Percentiles rank a stretch among this genome's conserved stretches.
These are phyloP conservation scores for Neurospora sp. DNA, from an alignment of 495 filamentous ascomycete species.

Conservation along the genomic window DNA sequence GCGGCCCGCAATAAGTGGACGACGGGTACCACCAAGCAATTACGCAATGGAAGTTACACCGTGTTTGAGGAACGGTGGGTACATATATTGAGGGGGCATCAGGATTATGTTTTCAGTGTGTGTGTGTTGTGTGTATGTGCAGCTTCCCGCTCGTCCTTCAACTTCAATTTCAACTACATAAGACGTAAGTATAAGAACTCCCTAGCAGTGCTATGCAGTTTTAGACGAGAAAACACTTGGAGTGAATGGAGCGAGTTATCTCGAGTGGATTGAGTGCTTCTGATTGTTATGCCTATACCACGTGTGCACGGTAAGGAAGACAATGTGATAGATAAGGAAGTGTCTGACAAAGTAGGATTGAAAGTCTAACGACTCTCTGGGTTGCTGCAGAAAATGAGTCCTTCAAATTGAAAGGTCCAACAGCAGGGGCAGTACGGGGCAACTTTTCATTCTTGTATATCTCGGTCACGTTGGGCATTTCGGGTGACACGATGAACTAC, in stretches of 20 bases:
- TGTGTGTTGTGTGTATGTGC: not conserved
- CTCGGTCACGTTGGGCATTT: not conserved
- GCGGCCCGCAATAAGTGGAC: not conserved
- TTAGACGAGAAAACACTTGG: too few relatives aligned
- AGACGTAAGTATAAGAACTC: not conserved
- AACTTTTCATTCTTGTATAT: not conserved
- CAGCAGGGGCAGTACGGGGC: too few relatives aligned
- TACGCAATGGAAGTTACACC: not conserved
- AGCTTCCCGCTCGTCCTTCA: not conserved
- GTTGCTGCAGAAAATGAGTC: too few relatives aligned
- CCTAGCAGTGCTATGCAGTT: too few relatives aligned
- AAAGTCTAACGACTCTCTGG: too few relatives aligned
- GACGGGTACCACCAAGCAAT: not conserved
- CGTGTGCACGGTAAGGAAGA: too few relatives aligned
- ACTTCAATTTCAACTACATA: not conserved
- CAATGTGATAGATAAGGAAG: too few relatives aligned
- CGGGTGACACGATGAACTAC: not conserved
- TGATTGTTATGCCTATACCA: too few relatives aligned
- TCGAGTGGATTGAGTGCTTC: too few relatives aligned
- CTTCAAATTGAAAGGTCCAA: too few relatives aligned
- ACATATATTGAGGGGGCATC: not conserved
- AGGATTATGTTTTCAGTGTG: not conserved
- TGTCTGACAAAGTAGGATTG: too few relatives aligned
- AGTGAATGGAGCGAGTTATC: too few relatives aligned
- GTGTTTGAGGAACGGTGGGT: not conserved